Conservation (phyloP, 225 moss, liverwort and hornwort species). For the Neckera pumila region DNA sequence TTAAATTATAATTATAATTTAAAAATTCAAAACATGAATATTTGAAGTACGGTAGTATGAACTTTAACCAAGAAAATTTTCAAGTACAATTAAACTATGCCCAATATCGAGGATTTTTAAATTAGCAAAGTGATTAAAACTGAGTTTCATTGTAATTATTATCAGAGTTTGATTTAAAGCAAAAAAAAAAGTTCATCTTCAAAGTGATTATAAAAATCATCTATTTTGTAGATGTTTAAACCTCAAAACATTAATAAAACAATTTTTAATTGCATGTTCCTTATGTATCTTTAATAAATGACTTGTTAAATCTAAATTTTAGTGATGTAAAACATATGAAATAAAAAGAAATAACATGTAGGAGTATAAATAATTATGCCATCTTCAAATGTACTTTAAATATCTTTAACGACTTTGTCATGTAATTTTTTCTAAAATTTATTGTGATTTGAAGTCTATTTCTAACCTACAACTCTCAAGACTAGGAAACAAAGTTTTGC, state of each 20-base stretch:
- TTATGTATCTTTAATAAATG: neutral
- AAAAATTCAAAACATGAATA: neutral
- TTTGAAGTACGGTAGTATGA: accelerated
- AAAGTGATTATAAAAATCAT: neutral
- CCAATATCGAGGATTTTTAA: accelerated
- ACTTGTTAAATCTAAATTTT: neutral
- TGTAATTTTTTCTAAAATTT: neutral
- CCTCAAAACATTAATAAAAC: neutral
- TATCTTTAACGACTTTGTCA: neutral
- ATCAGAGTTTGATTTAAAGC: accelerated
- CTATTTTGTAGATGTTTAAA: neutral
- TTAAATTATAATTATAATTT: neutral
- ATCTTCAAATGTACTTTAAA: accelerated
- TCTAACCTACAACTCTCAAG: no score
- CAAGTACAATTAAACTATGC: neutral
- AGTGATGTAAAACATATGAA: neutral
- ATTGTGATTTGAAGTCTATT: accelerated
- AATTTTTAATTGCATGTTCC: neutral
- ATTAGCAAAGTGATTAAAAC: no score
- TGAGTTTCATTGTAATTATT: accelerated
- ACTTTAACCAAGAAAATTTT: neutral
- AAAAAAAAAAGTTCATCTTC: neutral
- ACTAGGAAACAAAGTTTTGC: neutral
- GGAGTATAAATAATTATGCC: neutral
- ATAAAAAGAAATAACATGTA: neutral